Evolutionary conservation across 179 eudicot genomes (phyloP), one percentile per base, ranked within the genome.

Genomic region (Spinacia oleracea): DNA sequence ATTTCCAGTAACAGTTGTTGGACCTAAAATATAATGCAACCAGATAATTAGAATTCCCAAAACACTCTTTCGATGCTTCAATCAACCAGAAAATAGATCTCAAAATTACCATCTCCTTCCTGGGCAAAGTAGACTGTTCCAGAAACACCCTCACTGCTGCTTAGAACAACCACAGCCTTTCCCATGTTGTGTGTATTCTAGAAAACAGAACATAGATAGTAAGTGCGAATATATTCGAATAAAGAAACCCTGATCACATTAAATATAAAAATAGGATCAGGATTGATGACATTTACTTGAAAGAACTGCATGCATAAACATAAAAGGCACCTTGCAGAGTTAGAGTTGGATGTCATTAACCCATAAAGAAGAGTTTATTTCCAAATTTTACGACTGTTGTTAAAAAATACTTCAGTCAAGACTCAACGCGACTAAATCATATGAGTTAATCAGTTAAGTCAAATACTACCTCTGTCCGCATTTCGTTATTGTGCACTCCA

Each of bases 131-230:
- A 20, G 78, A 94, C 83, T 72, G 97, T 90, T 79, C 98, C 97
- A 53, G 78, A 79, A 65, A 92, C 96, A 81, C 98, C 98, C 72
- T 86, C 92, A 68, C 83, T 89, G 87, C 91, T 84, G 83, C 64
- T 86, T 27, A 94, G 91, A 60, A 94, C 98, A 20, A 83, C 97
- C 20, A 94, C 98, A 51, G 90, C 98, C 91, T 92, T 94, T 85
- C 86, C 98, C 98, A 92, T 94, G 76, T 74, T 81, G 56, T 79
- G 59, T 88, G 93, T 93, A 90, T 83, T 90, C 95, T 89, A 84
- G 68, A 79, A 77, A 85, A 80, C 68, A 1, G 14, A 53, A 38
- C 53, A 58, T 69, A 12, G 46, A 23, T 63, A 40, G 35, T 32
- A 50, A 77, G 65, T 74, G 6, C 4, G 27, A 35, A 48, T 5